These are phyloP conservation scores for Boehmeria nivea DNA, from an alignment of 306 rosid species.

Conservation along the genomic window DNA sequence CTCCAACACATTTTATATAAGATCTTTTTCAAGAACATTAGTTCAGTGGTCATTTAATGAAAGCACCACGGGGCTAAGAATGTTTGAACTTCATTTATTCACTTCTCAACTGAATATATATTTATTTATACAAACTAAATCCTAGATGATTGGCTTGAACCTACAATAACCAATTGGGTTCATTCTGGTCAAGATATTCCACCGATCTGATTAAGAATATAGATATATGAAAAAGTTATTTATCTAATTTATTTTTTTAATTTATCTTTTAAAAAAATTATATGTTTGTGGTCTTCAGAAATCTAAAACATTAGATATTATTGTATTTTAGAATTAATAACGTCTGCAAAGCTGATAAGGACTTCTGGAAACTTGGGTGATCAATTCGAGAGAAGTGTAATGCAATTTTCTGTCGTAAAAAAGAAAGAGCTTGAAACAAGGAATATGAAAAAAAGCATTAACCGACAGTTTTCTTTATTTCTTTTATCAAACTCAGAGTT, in stretches of 20 bases:
- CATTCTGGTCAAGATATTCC: not conserved
- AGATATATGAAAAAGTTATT: too few species aligned
- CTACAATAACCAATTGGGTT: not conserved
- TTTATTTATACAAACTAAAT: not conserved
- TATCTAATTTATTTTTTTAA: too few species aligned
- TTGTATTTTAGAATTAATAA: not conserved
- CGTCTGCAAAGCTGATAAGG: conserved; percentile 9
- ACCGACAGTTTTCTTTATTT: not conserved
- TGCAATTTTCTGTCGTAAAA: not conserved
- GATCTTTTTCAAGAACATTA: not conserved
- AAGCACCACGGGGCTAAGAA: not conserved
- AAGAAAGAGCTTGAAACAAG: not conserved
- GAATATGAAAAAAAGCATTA: not conserved
- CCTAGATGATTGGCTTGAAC: not conserved
- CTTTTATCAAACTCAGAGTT: conserved; percentile 7
- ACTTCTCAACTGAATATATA: not conserved
- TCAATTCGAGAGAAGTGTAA: conserved; percentile 2
- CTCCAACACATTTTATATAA: not conserved
- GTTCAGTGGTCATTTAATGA: not conserved
- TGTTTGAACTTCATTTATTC: not conserved
- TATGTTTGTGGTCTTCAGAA: conserved; percentile 2
- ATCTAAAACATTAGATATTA: not conserved
- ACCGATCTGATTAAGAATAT: not conserved
- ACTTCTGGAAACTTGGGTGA: conserved; percentile 3
- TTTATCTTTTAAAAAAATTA: too few species aligned